Conservation (phyloP, 1,284 basidiomycete species). For the Trametes polyzona region DNA sequence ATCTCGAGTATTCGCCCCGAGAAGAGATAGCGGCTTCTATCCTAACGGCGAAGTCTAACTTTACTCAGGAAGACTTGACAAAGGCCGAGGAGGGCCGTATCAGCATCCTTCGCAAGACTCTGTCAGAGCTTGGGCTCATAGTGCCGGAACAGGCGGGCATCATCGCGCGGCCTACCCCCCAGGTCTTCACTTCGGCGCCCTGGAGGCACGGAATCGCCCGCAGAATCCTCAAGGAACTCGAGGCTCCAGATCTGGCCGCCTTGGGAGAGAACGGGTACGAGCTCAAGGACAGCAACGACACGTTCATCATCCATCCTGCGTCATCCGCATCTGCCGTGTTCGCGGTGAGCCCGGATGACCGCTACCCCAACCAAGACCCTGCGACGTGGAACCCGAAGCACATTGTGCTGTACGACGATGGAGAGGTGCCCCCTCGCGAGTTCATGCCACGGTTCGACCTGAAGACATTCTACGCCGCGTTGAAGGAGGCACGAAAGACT, state of each 20-base stretch:
- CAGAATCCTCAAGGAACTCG: conserved; percentile 38
- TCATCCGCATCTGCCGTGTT: conserved; percentile 43
- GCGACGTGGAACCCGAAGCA: conserved; percentile 50
- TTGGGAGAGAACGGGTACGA: conserved; percentile 33
- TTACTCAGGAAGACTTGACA: conserved; percentile 38
- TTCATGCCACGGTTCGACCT: conserved; percentile 64
- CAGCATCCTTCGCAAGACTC: conserved; percentile 46
- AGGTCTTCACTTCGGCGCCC: conserved; percentile 42
- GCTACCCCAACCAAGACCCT: conserved; percentile 24
- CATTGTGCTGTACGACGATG: conserved; percentile 42
- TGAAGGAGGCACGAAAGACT: conserved; percentile 26
- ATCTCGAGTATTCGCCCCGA: conserved; percentile 63
- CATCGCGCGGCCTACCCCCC: conserved; percentile 49
- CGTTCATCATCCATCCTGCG: conserved; percentile 60
- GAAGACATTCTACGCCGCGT: conserved; percentile 48
- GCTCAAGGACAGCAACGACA: conserved; percentile 65
- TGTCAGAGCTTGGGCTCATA: conserved; percentile 52
- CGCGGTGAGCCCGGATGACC: conserved; percentile 30
- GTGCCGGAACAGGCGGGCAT: conserved; percentile 39
- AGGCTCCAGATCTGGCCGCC: conserved; percentile 34
- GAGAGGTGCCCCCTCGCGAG: conserved; percentile 42
- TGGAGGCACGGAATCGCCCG: conserved; percentile 14
- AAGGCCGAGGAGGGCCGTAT: conserved; percentile 42
- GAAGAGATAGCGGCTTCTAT: conserved; percentile 46
- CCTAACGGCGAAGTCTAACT: conserved; percentile 33